Evolutionary conservation across 371 early-diverging fungal genomes (phyloP), one percentile per base, ranked within the genome.

Genomic region (Actinomortierella wolfii): DNA sequence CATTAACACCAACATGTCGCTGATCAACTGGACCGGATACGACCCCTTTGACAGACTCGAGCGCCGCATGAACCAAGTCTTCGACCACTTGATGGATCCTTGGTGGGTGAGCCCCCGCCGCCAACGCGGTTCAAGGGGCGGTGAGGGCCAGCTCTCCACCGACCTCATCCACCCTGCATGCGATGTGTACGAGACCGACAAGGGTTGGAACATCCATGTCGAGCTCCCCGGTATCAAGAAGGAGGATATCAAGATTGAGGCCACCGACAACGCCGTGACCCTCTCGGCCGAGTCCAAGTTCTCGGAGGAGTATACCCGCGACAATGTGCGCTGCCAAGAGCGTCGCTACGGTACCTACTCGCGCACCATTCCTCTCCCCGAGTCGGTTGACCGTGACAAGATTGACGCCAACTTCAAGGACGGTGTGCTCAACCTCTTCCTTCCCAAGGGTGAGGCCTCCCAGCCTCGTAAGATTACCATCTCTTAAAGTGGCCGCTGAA

Each of bases 141-240:
- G 62, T 34, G 56, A 61, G 6, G 51, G 13, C 42, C 43, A 41
- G n/a, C 50, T 56, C 39, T 44, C 49, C 59, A 52, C 28, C 15
- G 52, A 56, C 46, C 23, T 52, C 46, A 51, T 63, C n/a, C 56
- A 24, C 13, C 83, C 79, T 0, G 18, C 53, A 1, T 49, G 78
- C 39, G 83, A 83, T 56, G 64, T 83, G 43, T 56, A 63, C 23
- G 84, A 84, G 61, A 78, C 61, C 1, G 82, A 71, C 44, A 77
- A 76, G 40, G 70, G 62, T 28, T 77, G 66, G 61, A 49, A 67
- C 9, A 59, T 85, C 21, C 60, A 74, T 29, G 78, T 75, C 23
- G 85, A 85, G 15, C 53, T 85, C 49, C 86, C 86, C 13, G 86
- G 86, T 15, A 55, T 85, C 41, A 53, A 51, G 23, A 84, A 83